Evolutionary conservation across 768 basidiomycete genomes (phyloP).

Genomic region (Lactifluus rugatus): DNA sequence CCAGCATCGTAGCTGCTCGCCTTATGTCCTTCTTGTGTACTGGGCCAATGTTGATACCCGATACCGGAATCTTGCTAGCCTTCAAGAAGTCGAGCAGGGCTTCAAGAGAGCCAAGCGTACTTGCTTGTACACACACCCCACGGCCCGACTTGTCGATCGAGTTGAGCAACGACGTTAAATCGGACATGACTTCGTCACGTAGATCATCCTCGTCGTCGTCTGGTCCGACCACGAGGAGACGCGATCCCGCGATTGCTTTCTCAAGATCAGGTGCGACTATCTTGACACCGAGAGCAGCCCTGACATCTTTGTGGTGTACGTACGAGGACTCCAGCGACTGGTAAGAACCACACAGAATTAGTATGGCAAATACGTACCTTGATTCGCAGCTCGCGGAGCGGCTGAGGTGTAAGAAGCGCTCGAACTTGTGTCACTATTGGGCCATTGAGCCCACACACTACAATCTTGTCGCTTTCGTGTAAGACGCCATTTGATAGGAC

Average conservation of each 20-base stretch:
- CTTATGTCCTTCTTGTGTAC: constrained; percentile 94
- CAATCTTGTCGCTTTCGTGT: constrained; percentile 86
- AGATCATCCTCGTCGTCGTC: constrained; percentile 96
- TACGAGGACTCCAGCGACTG: constrained; percentile 62
- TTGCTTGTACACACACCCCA: constrained; percentile 96
- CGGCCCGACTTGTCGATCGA: constrained; percentile 93
- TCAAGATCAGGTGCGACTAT: constrained; percentile 91
- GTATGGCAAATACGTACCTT: constrained; percentile 49
- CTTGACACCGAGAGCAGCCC: constrained; percentile 95
- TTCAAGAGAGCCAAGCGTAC: constrained; percentile 93
- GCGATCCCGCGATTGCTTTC: constrained; percentile 96
- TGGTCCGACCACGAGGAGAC: constrained; percentile 82
- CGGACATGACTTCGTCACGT: constrained; percentile 93
- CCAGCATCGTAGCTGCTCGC: constrained; percentile 87
- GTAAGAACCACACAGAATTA: constrained; percentile 3
- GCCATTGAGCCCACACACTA: constrained; percentile 94
- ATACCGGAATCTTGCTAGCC: constrained; percentile 92
- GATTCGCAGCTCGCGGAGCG: constrained; percentile 87
- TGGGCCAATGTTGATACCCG: constrained; percentile 95
- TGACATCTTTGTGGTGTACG: constrained; percentile 95
- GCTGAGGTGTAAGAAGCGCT: constrained; percentile 92
- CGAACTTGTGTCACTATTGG: constrained; percentile 93
- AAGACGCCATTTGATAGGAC: constrained; percentile 91
- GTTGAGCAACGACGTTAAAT: constrained; percentile 77
- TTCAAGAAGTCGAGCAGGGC: constrained; percentile 94